Evolutionary conservation across 352 stramenopile species (phyloP).

Genomic region (Phytophthora multivora): DNA sequence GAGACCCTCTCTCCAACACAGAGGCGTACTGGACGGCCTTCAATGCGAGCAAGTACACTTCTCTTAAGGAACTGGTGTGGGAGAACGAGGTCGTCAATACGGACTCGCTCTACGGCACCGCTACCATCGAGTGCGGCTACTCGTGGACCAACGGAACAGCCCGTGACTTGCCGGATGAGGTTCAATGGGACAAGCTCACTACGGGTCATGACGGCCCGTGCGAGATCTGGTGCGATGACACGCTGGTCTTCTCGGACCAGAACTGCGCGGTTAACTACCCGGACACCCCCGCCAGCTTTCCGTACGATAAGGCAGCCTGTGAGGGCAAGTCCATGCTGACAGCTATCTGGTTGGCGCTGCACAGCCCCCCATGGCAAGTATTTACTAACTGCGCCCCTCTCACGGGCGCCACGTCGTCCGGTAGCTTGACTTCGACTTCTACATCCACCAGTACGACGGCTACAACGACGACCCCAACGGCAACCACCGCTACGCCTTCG

Average conservation of each 20-base stretch:
- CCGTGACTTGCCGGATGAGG: slow-evolving; percentile 37
- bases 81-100: slow-evolving; percentile 40
- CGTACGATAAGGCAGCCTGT: slow-evolving; percentile 49
- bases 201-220: slow-evolving; percentile 47
- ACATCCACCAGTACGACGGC: not conserved
- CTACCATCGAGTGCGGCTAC: slow-evolving; percentile 48
- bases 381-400: slow-evolving; percentile 56
- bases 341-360: slow-evolving; percentile 46
- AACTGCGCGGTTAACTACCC: slow-evolving; percentile 49
- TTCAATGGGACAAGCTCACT: slow-evolving; percentile 48
- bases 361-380: slow-evolving; percentile 50
- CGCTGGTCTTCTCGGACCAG: slow-evolving; percentile 42
- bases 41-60: slow-evolving; percentile 51
- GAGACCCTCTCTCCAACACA: slow-evolving; percentile 36
- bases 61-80: slow-evolving; percentile 48
- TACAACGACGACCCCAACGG: slow-evolving; percentile 4
- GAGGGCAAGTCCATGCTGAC: slow-evolving; percentile 40
- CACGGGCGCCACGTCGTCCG: slow-evolving; percentile 21
- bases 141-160: slow-evolving; percentile 37
- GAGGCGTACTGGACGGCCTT: slow-evolving; percentile 40
- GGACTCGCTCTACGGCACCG: slow-evolving; percentile 33
- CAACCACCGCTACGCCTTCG: slow-evolving; percentile 2
- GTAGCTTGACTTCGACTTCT: slow-evolving; percentile 12
- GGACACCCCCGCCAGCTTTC: slow-evolving; percentile 31
- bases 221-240: slow-evolving; percentile 59